Evolutionary conservation across 2,329 filamentous ascomycete genomes (phyloP).

Genomic region (Trichoderma semiorbis): DNA sequence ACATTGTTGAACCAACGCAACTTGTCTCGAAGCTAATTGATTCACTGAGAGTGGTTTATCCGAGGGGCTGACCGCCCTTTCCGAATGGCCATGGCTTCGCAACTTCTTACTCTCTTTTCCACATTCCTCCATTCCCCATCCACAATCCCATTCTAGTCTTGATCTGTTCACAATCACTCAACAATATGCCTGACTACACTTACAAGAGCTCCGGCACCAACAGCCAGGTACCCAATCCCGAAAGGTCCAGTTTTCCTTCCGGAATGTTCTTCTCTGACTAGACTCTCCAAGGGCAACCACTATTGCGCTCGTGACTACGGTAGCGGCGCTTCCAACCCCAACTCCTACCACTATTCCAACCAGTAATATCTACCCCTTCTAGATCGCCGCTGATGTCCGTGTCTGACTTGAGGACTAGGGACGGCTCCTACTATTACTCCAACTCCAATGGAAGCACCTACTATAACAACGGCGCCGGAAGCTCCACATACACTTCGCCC

Average conservation of each 20-base stretch:
- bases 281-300: slow-evolving; percentile 57
- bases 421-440: slow-evolving; percentile 72
- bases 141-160: neutral
- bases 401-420: slow-evolving; percentile 29
- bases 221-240: slow-evolving; percentile 47
- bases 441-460: slow-evolving; percentile 68
- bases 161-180: neutral
- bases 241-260: neutral
- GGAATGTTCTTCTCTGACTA: neutral
- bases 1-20: neutral
- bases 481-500: slow-evolving; percentile 58
- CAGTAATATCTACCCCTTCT: slow-evolving; percentile 35
- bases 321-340: slow-evolving; percentile 50
- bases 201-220: slow-evolving; percentile 59
- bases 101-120: neutral
- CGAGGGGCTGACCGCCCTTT: neutral
- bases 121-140: neutral
- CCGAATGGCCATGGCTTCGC: neutral
- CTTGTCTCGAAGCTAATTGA: neutral
- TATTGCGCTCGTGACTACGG: slow-evolving; percentile 65
- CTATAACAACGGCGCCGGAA: slow-evolving; percentile 58
- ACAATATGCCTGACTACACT: slow-evolving; percentile 32
- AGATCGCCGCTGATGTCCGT: neutral
- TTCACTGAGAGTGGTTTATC: neutral
- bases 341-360: slow-evolving; percentile 68